Evolutionary conservation across 2,329 filamentous ascomycete genomes (phyloP), one percentile per base, ranked within the genome.

Genomic region (Tricladium varicosporioides): DNA sequence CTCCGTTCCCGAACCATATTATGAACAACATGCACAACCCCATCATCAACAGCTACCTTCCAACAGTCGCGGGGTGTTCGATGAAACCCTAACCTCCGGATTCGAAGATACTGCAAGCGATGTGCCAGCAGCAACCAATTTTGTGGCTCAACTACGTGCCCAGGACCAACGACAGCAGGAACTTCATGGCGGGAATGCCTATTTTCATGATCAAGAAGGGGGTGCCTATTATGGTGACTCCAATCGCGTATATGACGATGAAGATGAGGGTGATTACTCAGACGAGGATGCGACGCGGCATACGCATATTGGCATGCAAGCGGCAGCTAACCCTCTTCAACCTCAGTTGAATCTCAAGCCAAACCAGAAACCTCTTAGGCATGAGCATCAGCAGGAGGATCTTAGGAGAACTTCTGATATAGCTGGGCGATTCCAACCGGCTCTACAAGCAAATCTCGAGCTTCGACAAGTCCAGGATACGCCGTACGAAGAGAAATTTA

Each of bases 271-370:
- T n/a, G n/a, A 31, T 33, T 40, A 13, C 36, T 4, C 36, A 40
- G 36, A 40, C 9, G 15, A 48, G 2, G 53, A 50, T 10, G 22
- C 33, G 15, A 55, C 53, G 5, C 11, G 11, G 8, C 40, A 55
- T 16, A 40, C 18, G 16, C 22, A 50, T n/a, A 19, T 50, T 1
- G 22, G 45, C 45, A 27, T 51, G 16, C 32, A 27, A 27, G 7
- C 7, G 4, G 22, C 22, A 3, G 22, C 22, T 27, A 27, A 27
- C 7, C 22, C 36, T 15, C 13, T 11, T 19, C 22, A 14, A 19
- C 53, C 18, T 19, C 36, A 18, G n/a, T 47, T 55, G 10, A 19
- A 55, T 33, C 53, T 32, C 15, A 55, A 55, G 36, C 32, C 16
- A 11, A 51, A 10, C 16, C 15, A 16, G 16, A 36, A 33, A 27